phyloP scores from a whole-genome alignment of 768 basidiomycete genomes.

The Boletus coccyginus region DNA sequence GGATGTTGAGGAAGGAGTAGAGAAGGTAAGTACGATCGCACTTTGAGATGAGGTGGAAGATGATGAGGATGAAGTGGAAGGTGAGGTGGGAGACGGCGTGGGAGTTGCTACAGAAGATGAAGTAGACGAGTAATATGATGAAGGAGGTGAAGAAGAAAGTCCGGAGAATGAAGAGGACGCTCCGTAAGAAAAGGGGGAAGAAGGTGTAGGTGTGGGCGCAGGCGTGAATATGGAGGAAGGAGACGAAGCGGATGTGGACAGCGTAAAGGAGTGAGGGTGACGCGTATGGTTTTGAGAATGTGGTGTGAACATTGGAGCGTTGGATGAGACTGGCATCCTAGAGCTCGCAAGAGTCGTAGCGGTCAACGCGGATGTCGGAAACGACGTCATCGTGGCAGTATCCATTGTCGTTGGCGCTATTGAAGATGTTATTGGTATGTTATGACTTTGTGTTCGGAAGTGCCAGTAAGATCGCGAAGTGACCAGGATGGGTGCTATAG shows the following conservation, averaged over 20 bases:
- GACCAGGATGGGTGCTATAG: constrained; percentile 7
- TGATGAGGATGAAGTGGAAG: neutral
- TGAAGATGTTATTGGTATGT: neutral
- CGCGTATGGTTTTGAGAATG: constrained; percentile 1
- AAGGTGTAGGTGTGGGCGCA: neutral
- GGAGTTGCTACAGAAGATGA: neutral
- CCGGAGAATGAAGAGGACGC: neutral
- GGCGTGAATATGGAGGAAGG: neutral
- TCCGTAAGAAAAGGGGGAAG: neutral
- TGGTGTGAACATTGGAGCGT: neutral
- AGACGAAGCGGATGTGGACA: neutral
- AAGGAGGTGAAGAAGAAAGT: neutral
- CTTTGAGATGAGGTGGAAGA: neutral
- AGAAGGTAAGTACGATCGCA: neutral
- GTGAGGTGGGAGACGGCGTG: neutral
- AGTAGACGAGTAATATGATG: neutral
- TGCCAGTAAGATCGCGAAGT: neutral
- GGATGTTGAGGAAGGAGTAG: neutral
- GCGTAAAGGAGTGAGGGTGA: neutral
- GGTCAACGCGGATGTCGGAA: neutral
- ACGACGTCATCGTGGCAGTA: constrained; percentile 7
- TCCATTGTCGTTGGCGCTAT: neutral
- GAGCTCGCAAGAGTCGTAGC: neutral
- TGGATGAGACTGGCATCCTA: neutral
- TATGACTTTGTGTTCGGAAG: neutral